phyloP scores from a whole-genome alignment of 2,329 filamentous ascomycete species.

The Cercospora nicotianae region DNA sequence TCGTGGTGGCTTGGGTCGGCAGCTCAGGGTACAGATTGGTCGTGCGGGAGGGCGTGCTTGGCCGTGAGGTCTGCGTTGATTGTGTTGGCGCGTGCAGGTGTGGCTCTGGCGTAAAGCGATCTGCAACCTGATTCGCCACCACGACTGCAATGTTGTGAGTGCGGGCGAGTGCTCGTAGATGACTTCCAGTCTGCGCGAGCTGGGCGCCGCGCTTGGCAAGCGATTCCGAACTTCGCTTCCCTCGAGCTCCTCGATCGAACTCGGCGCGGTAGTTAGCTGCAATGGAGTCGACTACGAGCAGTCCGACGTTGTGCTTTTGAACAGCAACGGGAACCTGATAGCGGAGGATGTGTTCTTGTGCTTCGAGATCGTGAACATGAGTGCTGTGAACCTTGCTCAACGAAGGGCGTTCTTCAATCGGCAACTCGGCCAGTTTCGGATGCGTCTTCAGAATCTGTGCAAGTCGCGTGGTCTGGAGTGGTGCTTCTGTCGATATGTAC shows the following conservation, averaged over 20 bases:
- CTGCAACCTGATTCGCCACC: slow-evolving; percentile 91
- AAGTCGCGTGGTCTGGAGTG: slow-evolving; percentile 78
- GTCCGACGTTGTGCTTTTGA: slow-evolving; percentile 70
- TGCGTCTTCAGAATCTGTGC: slow-evolving; percentile 73
- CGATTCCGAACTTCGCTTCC: slow-evolving; percentile 44
- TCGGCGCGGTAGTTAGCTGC: slow-evolving; percentile 95
- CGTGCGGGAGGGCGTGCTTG: slow-evolving; percentile 23
- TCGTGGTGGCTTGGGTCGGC: slow-evolving; percentile 19
- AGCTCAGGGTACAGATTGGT: not conserved
- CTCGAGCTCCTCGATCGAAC: slow-evolving; percentile 58
- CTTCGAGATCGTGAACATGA: slow-evolving; percentile 83
- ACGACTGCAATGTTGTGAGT: slow-evolving; percentile 78
- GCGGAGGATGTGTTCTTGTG: slow-evolving; percentile 89
- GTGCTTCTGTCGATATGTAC: slow-evolving; percentile 91
- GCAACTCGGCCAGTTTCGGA: slow-evolving; percentile 56
- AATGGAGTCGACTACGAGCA: slow-evolving; percentile 86
- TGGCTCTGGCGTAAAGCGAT: slow-evolving; percentile 62
- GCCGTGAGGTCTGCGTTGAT: slow-evolving; percentile 24
- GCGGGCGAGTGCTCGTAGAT: slow-evolving; percentile 73
- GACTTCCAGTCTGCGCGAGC: slow-evolving; percentile 71
- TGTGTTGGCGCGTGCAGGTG: slow-evolving; percentile 12
- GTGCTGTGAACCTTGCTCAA: slow-evolving; percentile 77
- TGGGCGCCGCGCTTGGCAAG: slow-evolving; percentile 76
- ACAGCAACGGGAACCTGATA: slow-evolving; percentile 90
- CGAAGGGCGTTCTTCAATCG: slow-evolving; percentile 55